Evolutionary conservation across 495 filamentous ascomycete genomes (phyloP).

Genomic region (Entonaema liquescens): DNA sequence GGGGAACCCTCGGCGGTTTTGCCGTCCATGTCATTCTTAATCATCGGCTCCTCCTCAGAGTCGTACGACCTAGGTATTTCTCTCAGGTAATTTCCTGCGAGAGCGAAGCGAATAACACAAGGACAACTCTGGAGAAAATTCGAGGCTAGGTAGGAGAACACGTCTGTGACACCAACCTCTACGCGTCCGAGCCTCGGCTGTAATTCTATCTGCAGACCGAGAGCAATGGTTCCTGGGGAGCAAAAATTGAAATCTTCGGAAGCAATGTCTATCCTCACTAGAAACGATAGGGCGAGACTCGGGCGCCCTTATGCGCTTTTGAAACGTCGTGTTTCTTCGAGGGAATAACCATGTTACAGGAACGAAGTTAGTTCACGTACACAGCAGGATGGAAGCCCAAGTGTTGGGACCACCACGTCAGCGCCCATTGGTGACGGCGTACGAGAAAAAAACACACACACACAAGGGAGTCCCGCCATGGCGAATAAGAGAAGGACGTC

Average conservation of each 20-base stretch:
- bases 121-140: slow-evolving; percentile 1
- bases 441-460: slow-evolving; percentile 5
- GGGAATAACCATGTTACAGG: neutral
- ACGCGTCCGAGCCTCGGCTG: slow-evolving; percentile 16
- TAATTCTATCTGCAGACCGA: neutral
- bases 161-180: slow-evolving; percentile 15
- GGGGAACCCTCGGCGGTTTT: neutral
- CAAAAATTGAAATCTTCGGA: slow-evolving; percentile 21
- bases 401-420: slow-evolving; percentile 20
- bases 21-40: neutral
- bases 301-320: neutral
- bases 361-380: neutral
- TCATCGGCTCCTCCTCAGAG: neutral
- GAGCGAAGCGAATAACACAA: neutral
- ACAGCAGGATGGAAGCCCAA: neutral
- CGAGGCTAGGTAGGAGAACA: neutral
- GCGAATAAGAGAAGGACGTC: neutral
- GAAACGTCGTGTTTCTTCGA: neutral
- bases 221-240: slow-evolving; percentile 17
- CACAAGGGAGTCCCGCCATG: neutral
- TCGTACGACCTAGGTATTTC: neutral
- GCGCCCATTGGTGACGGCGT: slow-evolving; percentile 1
- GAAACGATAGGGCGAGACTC: neutral
- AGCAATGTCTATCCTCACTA: slow-evolving; percentile 7
- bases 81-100: neutral